Conservation (phyloP, 208 protist species). For the Leishmania martiniquensis region DNA sequence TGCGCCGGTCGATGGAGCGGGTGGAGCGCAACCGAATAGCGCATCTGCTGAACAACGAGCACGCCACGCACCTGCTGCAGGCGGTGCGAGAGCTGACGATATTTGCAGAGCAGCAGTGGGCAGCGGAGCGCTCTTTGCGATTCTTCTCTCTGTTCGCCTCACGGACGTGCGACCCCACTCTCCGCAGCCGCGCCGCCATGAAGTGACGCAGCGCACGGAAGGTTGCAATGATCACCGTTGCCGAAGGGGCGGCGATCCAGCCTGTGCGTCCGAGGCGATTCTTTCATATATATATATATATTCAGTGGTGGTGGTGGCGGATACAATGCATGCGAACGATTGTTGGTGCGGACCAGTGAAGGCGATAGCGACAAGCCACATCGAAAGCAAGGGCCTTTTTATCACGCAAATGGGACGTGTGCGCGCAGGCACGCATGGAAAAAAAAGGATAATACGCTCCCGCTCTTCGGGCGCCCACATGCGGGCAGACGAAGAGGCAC, state of each 20-base stretch:
- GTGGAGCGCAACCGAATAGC: conserved; percentile 80
- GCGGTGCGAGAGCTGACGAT: conserved; percentile 54
- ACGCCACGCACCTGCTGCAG: conserved; percentile 74
- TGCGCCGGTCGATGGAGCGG: conserved; percentile 83
- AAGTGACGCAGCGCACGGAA: background rate
- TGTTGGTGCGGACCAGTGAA: background rate
- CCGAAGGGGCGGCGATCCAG: background rate
- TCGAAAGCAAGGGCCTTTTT: background rate
- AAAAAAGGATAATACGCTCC: background rate
- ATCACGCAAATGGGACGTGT: background rate
- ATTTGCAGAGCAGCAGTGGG: conserved; percentile 52
- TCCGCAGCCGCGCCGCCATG: background rate
- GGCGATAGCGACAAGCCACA: background rate
- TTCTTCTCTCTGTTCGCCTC: background rate
- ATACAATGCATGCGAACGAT: background rate
- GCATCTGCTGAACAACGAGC: conserved; percentile 85
- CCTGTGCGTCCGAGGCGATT: too few relatives aligned
- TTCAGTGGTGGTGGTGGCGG: too few relatives aligned
- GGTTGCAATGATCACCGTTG: background rate
- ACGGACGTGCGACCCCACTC: too few relatives aligned
- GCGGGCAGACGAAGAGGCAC: conserved; percentile 34
- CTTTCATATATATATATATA: too few relatives aligned
- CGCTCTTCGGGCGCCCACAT: conserved; percentile 25
- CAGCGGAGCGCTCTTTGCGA: background rate
- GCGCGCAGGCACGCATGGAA: background rate